Conservation (phyloP, 768 basidiomycete genomes). For the Russula sp. region DNA sequence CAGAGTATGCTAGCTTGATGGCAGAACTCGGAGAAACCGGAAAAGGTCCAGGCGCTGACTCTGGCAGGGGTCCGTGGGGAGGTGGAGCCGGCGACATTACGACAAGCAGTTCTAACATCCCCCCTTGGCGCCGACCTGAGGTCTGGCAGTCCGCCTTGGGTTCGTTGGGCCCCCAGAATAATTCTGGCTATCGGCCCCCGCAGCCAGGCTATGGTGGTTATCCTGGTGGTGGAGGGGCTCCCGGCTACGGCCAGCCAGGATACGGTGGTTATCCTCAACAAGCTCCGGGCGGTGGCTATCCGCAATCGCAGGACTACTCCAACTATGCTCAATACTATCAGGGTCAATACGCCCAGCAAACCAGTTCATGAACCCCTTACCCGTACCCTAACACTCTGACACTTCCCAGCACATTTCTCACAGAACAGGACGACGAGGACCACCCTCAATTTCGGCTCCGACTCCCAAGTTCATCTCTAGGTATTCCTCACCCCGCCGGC, state of each 20-base stretch:
- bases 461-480: conserved; percentile 22
- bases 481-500: conserved; percentile 22
- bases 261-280: conserved; percentile 21
- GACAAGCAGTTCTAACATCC: conserved; percentile 66
- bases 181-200: conserved; percentile 59
- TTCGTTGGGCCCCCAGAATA: conserved; percentile 37
- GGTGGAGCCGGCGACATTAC: conserved; percentile 50
- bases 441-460: conserved; percentile 22
- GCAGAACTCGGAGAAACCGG: conserved; percentile 91
- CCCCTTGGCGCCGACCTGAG: conserved; percentile 89
- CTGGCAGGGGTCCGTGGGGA: conserved; percentile 53
- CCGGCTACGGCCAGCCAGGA: conserved; percentile 22
- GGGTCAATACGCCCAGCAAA: conserved; percentile 76
- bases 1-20: conserved; percentile 96
- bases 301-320: conserved; percentile 63
- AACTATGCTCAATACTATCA: conserved; percentile 87
- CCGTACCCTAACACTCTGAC: conserved; percentile 29
- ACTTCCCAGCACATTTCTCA: conserved; percentile 24
- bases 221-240: conserved; percentile 15
- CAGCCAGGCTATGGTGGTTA: conserved; percentile 54
- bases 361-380: conserved; percentile 43
- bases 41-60: conserved; percentile 49
- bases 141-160: conserved; percentile 57
- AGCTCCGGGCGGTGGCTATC: conserved; percentile 20
- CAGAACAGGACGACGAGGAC: conserved; percentile 25